phyloP scores from a whole-genome alignment of 1,139 yeast genomes.

The Maudiozyma humilis region DNA sequence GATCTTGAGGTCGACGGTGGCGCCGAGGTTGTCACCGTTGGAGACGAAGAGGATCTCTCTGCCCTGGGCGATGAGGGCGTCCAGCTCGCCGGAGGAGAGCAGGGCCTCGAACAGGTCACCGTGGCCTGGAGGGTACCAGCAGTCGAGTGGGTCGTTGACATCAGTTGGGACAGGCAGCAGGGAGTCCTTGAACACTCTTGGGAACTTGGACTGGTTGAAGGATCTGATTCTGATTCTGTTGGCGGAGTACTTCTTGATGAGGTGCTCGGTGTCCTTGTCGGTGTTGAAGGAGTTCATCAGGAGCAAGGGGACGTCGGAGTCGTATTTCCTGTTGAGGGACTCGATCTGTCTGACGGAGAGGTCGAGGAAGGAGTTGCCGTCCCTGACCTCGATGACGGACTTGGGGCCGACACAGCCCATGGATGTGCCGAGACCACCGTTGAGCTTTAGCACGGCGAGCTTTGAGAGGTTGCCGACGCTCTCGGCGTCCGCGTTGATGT shows the following conservation, averaged over 20 bases:
- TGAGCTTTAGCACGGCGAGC: slow-evolving; percentile 88
- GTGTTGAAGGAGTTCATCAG: slow-evolving; percentile 98
- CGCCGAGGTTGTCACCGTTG: slow-evolving; percentile 97
- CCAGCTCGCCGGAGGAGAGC: slow-evolving; percentile 85
- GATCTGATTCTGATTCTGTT: slow-evolving; percentile 93
- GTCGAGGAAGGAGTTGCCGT: slow-evolving; percentile 94
- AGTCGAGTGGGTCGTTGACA: slow-evolving; percentile 64
- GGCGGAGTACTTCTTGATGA: slow-evolving; percentile 93
- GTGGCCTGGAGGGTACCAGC: slow-evolving; percentile 99
- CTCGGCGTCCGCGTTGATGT: slow-evolving; percentile 35
- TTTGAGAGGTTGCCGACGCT: slow-evolving; percentile 53
- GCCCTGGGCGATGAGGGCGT: slow-evolving; percentile 82
- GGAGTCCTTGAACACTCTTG: slow-evolving; percentile 91
- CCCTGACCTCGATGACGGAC: slow-evolving; percentile 95
- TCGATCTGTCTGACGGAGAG: slow-evolving; percentile 94
- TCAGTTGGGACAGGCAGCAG: slow-evolving; percentile 85
- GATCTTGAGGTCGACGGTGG: slow-evolving; percentile 89
- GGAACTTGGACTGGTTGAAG: slow-evolving; percentile 94
- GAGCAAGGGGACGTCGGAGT: slow-evolving; percentile 88
- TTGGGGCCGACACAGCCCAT: slow-evolving; percentile 99
- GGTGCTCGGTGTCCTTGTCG: slow-evolving; percentile 88
- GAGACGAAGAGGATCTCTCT: slow-evolving; percentile 93
- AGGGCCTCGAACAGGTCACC: slow-evolving; percentile 94
- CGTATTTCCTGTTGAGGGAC: slow-evolving; percentile 82
- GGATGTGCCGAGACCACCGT: slow-evolving; percentile 97